Conservation (phyloP, 2,329 filamentous ascomycete genomes). For the Apiospora arundinis region DNA sequence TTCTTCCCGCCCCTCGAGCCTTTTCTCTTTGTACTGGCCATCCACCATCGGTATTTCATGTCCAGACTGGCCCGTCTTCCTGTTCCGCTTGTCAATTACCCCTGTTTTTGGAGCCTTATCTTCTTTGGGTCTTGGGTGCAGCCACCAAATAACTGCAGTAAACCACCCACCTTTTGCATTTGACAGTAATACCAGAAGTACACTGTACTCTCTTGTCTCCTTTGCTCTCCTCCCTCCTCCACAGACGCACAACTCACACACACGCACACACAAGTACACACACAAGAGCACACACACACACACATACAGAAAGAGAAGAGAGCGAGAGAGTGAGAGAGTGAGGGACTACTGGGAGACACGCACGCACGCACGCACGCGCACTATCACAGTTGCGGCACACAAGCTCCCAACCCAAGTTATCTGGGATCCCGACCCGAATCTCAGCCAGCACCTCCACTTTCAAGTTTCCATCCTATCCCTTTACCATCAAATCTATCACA, state of each 20-base stretch:
- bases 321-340: neutral
- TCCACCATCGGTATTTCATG: neutral
- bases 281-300: neutral
- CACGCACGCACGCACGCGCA: constrained; percentile 13
- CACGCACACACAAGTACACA: neutral
- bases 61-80: neutral
- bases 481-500: constrained; percentile 17
- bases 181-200: constrained; percentile 9
- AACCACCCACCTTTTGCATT: constrained; percentile 19
- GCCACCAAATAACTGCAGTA: constrained; percentile 15
- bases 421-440: constrained; percentile 18
- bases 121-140: constrained; percentile 11
- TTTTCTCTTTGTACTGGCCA: neutral
- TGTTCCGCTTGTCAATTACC: constrained; percentile 6
- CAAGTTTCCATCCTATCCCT: constrained; percentile 18
- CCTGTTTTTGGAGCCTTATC: constrained; percentile 14
- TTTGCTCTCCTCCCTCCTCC: constrained; percentile 14
- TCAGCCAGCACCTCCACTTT: constrained; percentile 15
- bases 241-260: constrained; percentile 1
- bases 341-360: constrained; percentile 11
- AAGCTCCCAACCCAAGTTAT: constrained; percentile 15
- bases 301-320: neutral
- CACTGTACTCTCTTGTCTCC: constrained; percentile 1
- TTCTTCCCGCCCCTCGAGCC: neutral
- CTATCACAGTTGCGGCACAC: constrained; percentile 12